Base-by-base conservation (phyloP, 2,329 filamentous ascomycete species). In the Neofusicoccum ribis region DNA sequence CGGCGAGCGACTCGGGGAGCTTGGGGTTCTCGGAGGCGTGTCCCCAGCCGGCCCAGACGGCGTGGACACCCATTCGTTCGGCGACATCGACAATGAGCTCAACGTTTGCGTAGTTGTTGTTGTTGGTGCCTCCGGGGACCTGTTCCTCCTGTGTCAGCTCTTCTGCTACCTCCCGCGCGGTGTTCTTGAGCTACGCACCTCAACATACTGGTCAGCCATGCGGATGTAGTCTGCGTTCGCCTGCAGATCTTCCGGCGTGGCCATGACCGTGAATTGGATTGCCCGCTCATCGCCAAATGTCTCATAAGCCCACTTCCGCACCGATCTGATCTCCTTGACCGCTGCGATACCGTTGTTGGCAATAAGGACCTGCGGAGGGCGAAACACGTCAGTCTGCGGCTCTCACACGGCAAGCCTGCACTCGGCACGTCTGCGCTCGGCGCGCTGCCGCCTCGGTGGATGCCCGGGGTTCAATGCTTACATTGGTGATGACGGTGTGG, bases 281-380 rank as follows among this genome's bases (percentile, higher is more conserved):
- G 94, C 95, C 76, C 91, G 88, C 85, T 99, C 95, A 82, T 99
- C 93, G 82, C 95, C 94, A 78, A 99, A 99, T 7, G 92, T 96
- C 83, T 99, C 95, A 88, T 99, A 99, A 68, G 95, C 95, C 95
- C 95, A 99, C 93, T 98, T 99, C 80, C 95, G 91, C 76, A 99
- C 94, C 67, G 94, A 98, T 80, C 95, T 89, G 78, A 99, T 99
- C 82, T 99, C 95, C 83, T 99, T 99, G 80, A 99, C 95, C 77
- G 95, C 95, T 60, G 95, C 95, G 80, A 99, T 99, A 86, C 95
- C 95, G 84, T 99, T 99, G 85, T 99, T 99, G 78, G 95, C 95
- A 81, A 99, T 99, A 70, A 99, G 86, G 63, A 98, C 93, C 94
- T 98, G 72, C 8, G 14, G 12, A 47, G 37, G 23, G n/a, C 23